Conservation (phyloP, 805 yeast genomes). For the Brettanomyces sp. region DNA sequence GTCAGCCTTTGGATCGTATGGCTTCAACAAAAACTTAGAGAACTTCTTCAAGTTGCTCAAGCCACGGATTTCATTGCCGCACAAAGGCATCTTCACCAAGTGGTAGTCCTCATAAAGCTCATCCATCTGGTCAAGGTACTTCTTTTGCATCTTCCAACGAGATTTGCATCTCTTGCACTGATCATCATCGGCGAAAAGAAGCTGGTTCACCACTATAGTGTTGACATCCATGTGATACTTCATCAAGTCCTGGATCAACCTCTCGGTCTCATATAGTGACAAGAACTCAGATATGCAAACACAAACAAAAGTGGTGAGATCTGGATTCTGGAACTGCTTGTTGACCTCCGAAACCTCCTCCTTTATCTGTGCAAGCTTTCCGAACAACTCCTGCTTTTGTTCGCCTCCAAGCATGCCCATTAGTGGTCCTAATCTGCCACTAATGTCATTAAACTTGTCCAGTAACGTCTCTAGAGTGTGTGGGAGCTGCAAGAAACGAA, state of each 20-base stretch:
- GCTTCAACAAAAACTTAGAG: constrained; percentile 69
- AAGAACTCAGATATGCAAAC: constrained; percentile 96
- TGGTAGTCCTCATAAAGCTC: constrained; percentile 97
- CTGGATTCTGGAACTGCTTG: constrained; percentile 92
- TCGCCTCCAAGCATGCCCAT: constrained; percentile 66
- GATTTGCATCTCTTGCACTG: constrained; percentile 85
- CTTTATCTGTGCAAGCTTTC: constrained; percentile 72
- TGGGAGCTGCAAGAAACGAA: constrained; percentile 91
- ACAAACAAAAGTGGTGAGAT: constrained; percentile 88
- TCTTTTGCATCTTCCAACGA: constrained; percentile 92
- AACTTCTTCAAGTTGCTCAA: constrained; percentile 75
- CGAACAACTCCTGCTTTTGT: constrained; percentile 61
- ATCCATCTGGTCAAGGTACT: constrained; percentile 89
- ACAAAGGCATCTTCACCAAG: constrained; percentile 87
- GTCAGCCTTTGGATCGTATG: constrained; percentile 64
- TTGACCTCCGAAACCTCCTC: constrained; percentile 79
- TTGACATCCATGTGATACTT: constrained; percentile 94
- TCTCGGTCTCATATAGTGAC: constrained; percentile 93
- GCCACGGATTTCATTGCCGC: constrained; percentile 94
- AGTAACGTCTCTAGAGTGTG: constrained; percentile 82
- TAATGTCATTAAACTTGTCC: constrained; percentile 77
- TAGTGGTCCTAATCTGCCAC: constrained; percentile 86
- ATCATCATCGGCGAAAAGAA: constrained; percentile 75
- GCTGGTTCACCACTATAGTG: constrained; percentile 91
- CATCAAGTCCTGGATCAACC: constrained; percentile 93